These are phyloP conservation scores for Agaricus bisporus DNA, from an alignment of 768 basidiomycete genomes.

Conservation along the genomic window DNA sequence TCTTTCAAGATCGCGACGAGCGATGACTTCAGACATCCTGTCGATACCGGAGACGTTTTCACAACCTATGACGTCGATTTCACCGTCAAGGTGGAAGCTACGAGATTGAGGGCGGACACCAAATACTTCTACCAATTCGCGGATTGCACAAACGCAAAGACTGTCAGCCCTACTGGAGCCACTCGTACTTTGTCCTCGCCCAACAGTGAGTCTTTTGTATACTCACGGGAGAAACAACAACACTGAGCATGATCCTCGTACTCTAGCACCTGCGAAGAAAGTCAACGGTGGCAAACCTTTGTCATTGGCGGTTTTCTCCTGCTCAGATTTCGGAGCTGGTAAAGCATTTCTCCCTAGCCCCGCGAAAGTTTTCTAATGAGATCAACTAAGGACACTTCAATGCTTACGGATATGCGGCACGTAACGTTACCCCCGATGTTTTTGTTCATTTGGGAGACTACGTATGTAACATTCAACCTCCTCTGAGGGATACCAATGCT, in stretches of 20 bases:
- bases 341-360: conserved; percentile 1
- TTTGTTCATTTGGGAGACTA: conserved; percentile 59
- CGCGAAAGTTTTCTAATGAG: neutral
- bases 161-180: conserved; percentile 39
- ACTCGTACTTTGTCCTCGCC: conserved; percentile 46
- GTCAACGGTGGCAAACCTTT: conserved; percentile 48
- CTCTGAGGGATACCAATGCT: neutral
- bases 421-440: conserved; percentile 44
- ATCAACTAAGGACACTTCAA: conserved; percentile 45
- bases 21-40: conserved; percentile 26
- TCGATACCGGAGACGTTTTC: conserved; percentile 44
- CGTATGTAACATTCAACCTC: conserved; percentile 23
- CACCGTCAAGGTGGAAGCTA: conserved; percentile 56
- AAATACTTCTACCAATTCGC: conserved; percentile 50
- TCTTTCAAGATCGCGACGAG: conserved; percentile 38
- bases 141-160: conserved; percentile 42
- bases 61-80: conserved; percentile 54
- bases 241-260: conserved; percentile 13
- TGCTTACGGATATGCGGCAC: conserved; percentile 51
- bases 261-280: conserved; percentile 34
- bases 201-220: conserved; percentile 31
- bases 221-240: neutral
- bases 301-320: conserved; percentile 52
- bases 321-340: conserved; percentile 49
- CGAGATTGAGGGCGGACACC: conserved; percentile 40